Conservation (phyloP, 306 rosid genomes). For the Macrotyloma uniflorum region DNA sequence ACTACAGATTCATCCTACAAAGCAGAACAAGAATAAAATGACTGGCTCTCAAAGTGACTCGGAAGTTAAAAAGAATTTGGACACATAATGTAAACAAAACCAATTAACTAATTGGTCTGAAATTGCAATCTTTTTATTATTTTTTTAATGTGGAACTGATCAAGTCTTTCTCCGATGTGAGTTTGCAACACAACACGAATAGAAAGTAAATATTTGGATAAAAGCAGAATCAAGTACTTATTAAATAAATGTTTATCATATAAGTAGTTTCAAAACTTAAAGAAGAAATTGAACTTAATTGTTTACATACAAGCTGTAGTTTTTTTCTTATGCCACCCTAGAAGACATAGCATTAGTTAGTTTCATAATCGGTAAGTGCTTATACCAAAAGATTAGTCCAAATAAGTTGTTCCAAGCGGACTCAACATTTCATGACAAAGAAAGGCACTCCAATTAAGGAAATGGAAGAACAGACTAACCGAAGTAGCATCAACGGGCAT, state of each 20-base stretch:
- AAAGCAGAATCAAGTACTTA: not conserved
- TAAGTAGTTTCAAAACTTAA: not conserved
- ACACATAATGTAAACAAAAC: not conserved
- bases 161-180: not conserved
- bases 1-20: not conserved
- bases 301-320: not conserved
- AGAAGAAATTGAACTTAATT: not conserved
- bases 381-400: not conserved
- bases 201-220: not conserved
- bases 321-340: not conserved
- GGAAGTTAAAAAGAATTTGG: slow-evolving; percentile 23
- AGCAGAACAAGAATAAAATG: slow-evolving; percentile 8
- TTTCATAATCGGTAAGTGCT: not conserved
- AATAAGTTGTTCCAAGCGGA: not conserved
- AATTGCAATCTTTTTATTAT: not conserved
- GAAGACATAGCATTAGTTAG: not conserved
- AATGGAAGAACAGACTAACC: slow-evolving; percentile 51
- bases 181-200: not conserved
- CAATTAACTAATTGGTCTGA: not conserved
- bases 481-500: slow-evolving; percentile 59
- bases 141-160: not conserved
- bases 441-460: not conserved
- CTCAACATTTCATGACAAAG: not conserved
- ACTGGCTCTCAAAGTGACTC: slow-evolving; percentile 9
- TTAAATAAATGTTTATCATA: not conserved